Base-by-base conservation (phyloP, 1,139 yeast species). In the Magnusiomyces sp. region DNA sequence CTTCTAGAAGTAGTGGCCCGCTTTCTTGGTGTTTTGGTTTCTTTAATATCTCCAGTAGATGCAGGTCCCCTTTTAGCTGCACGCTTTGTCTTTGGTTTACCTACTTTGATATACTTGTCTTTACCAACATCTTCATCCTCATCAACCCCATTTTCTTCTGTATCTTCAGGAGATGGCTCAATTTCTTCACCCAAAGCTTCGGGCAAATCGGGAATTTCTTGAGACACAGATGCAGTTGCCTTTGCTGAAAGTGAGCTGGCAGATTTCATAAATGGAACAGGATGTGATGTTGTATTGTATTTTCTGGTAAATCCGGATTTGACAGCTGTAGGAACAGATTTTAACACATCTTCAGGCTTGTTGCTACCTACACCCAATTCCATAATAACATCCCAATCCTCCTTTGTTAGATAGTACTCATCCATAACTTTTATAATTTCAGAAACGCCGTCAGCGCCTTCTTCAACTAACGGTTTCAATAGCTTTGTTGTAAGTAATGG, bases 351-450 rank as follows among this genome's bases (percentile, higher is more conserved):
- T 29, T 58, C 53, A 32, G 55, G 58, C 40, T 63, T 68, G 23
- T 65, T 61, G 2, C 71, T 69, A 0, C 95, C 95, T 14, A 89
- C 81, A 20, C 88, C 83, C 56, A 89, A 77, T 55, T 89, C 97
- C 74, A 87, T 71, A 17, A 94, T 71, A 32, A 76, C 76, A 61
- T 90, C 97, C 89, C 95, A 92, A 66, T 92, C 97, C 53, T 90
- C 96, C 60, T 80, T 83, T 10, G 95, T 85, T 43, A 94, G 66
- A 62, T 78, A 92, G 65, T 94, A 92, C 37, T 79, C 73, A 65
- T 92, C 98, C 86, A 92, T 77, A 1, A 79, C 60, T 13, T 72
- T 72, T 45, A 92, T 81, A 2, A 86, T 81, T 2, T 74, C 76
- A 0, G 72, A 72, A 31, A 92, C 76, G 1, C 90, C 95, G 1